phyloP scores from a whole-genome alignment of 2,329 filamentous ascomycete genomes.

The Xylaria sp. region DNA sequence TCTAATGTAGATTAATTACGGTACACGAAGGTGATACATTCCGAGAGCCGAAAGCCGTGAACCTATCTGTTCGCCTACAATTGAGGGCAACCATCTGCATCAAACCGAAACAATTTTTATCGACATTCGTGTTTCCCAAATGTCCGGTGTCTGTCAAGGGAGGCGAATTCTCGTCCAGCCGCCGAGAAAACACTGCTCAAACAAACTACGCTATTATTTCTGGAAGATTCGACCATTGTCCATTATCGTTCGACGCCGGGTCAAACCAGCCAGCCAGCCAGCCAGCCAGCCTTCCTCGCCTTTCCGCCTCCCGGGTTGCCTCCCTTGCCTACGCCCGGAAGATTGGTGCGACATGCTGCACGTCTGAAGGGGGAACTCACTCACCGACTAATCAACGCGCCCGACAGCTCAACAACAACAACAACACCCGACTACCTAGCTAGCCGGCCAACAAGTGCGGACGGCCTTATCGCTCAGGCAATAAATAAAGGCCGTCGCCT shows the following conservation, averaged over 20 bases:
- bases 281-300: no score
- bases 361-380: background rate
- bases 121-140: background rate
- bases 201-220: background rate
- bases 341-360: slow-evolving; percentile 14
- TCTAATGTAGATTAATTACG: slow-evolving; percentile 2
- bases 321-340: background rate
- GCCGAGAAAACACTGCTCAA: background rate
- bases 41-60: background rate
- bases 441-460: background rate
- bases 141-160: background rate
- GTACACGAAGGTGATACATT: slow-evolving; percentile 14
- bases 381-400: slow-evolving; percentile 6
- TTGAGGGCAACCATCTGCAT: background rate
- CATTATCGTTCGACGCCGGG: background rate
- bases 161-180: background rate
- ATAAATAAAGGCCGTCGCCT: slow-evolving; percentile 3
- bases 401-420: no score
- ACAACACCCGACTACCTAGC: background rate
- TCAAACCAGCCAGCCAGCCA: no score
- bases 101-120: background rate
- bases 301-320: background rate
- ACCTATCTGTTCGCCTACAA: background rate
- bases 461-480: background rate
- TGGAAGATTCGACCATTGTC: background rate